A percentile compares a stretch with the other conserved stretches of the same genome.
These are phyloP conservation scores for Phoenix dactylifera DNA, from an alignment of 176 grass and related monocot species.

Conservation along the genomic window DNA sequence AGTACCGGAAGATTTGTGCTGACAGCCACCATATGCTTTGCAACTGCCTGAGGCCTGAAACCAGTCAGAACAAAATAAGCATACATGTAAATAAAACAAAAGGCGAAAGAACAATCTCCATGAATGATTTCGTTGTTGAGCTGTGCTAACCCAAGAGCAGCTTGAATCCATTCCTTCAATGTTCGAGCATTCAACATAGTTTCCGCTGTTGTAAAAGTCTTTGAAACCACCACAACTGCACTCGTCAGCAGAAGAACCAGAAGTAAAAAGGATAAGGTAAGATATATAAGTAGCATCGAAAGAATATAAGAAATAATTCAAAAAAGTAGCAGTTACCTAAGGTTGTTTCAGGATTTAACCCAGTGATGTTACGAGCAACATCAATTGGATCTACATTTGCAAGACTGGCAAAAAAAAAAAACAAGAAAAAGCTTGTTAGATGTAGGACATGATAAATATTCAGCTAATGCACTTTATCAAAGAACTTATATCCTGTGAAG, in stretches of 20 bases:
- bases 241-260: neutral
- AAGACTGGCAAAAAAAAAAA: constrained; percentile 36
- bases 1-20: constrained; percentile 37
- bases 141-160: constrained; percentile 73
- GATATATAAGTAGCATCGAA: neutral
- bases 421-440: constrained; percentile 6
- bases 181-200: constrained; percentile 99
- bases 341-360: constrained; percentile 90
- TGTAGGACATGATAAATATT: neutral
- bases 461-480: neutral
- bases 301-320: neutral
- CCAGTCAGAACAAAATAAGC: constrained; percentile 14
- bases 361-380: constrained; percentile 83
- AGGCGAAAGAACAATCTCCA: neutral
- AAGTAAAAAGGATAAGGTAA: constrained; percentile 5
- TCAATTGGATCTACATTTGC: constrained; percentile 99
- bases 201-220: constrained; percentile 99
- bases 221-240: constrained; percentile 96
- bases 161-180: constrained; percentile 85
- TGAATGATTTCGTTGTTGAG: constrained; percentile 13
- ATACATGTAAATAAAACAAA: constrained; percentile 1
- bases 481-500: no score
- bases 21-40: constrained; percentile 98
- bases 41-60: constrained; percentile 71
- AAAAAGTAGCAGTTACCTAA: constrained; percentile 45